A percentile compares a stretch with the other conserved stretches of the same genome.
phyloP scores from a whole-genome alignment of 805 yeast species.

The Candida suzukii region DNA sequence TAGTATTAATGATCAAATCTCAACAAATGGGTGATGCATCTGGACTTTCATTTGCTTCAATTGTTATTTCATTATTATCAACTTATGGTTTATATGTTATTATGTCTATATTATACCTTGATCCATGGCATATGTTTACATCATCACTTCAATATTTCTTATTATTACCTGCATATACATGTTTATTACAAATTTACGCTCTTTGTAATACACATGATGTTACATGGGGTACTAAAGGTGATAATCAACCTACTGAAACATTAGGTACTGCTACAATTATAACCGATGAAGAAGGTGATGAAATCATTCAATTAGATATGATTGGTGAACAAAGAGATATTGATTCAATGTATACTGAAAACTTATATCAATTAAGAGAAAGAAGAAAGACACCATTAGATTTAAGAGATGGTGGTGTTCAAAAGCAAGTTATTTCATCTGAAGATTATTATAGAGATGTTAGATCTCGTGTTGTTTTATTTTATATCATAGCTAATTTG shows the following conservation, averaged over 20 bases:
- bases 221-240: conserved; percentile 99
- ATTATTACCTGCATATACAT: conserved; percentile 85
- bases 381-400: conserved; percentile 54
- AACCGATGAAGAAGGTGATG: conserved; percentile 75
- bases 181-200: conserved; percentile 91
- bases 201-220: conserved; percentile 98
- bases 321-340: conserved; percentile 66
- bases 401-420: conserved; percentile 33
- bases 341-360: conserved; percentile 74
- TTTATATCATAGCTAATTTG: conserved; percentile 85
- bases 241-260: conserved; percentile 60
- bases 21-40: conserved; percentile 31
- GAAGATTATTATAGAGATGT: conserved; percentile 94
- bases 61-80: conserved; percentile 77
- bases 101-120: conserved; percentile 79
- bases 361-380: conserved; percentile 64
- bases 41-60: conserved; percentile 53
- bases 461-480: conserved; percentile 88
- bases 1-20: conserved; percentile 45
- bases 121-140: conserved; percentile 94
- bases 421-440: conserved; percentile 33
- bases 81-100: conserved; percentile 86
- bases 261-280: conserved; percentile 77
- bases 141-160: conserved; percentile 84
- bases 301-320: conserved; percentile 75